phyloP scores from a whole-genome alignment of 345 rosid species.

The Mercurialis annua region DNA sequence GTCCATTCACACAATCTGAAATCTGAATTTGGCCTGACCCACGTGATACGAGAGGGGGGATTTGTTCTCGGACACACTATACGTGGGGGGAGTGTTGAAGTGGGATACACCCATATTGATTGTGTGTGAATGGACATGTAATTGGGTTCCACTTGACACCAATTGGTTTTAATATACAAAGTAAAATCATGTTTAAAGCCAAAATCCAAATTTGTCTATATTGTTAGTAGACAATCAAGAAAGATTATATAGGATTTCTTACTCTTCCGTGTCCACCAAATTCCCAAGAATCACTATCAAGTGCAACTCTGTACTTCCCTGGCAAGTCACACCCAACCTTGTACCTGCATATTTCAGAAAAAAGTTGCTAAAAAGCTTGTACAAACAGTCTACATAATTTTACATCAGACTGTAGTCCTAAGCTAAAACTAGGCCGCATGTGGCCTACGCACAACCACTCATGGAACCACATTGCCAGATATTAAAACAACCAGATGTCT shows the following conservation, averaged over 20 bases:
- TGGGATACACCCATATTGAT: too few species aligned
- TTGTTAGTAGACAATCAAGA: not conserved
- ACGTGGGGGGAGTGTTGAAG: too few species aligned
- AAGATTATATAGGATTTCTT: conserved; percentile 25
- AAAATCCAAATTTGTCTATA: not conserved
- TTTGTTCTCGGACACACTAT: too few species aligned
- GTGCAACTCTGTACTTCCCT: conserved; percentile 71
- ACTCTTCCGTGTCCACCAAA: conserved; percentile 78
- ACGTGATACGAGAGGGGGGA: too few species aligned
- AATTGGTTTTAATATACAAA: too few species aligned
- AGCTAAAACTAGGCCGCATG: not conserved
- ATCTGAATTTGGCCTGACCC: too few species aligned
- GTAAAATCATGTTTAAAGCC: not conserved
- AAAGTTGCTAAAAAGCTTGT: not conserved
- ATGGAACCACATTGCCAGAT: not conserved
- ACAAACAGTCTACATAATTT: not conserved
- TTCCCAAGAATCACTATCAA: conserved; percentile 69
- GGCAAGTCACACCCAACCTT: conserved; percentile 81
- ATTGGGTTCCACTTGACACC: too few species aligned
- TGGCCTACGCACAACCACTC: not conserved
- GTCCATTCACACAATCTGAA: too few species aligned
- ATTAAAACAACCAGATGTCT: conserved; percentile 1
- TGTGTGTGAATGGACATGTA: too few species aligned
- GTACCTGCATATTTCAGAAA: conserved; percentile 46
- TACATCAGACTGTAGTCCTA: not conserved